Percentiles rank a stretch among this genome's conserved stretches.
Evolutionary conservation across 2,329 filamentous ascomycete species (phyloP).

Genomic region (Exophiala aquamarina): DNA sequence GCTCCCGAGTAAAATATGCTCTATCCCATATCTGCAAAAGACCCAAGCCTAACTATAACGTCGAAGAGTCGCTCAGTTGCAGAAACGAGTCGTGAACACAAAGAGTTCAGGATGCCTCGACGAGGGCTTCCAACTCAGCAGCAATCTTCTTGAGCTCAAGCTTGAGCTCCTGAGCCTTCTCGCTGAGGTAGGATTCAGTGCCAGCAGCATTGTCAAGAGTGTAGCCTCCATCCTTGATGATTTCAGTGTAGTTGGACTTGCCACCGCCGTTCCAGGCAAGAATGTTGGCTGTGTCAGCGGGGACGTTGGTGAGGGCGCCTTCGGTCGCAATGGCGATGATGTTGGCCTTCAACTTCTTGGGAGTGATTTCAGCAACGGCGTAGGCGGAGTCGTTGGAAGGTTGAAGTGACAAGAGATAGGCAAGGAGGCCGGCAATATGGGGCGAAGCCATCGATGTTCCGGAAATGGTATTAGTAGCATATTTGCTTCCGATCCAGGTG

Average conservation of each 20-base stretch:
- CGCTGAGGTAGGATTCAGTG: constrained; percentile 42
- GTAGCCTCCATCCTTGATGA: constrained; percentile 73
- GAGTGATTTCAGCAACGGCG: constrained; percentile 83
- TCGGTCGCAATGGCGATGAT: constrained; percentile 80
- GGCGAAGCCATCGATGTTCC: constrained; percentile 99
- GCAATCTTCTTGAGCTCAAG: constrained; percentile 38
- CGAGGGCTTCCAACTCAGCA: constrained; percentile 23
- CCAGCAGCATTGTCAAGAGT: constrained; percentile 36
- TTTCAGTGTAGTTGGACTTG: constrained; percentile 83
- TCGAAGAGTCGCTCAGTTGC: too few species aligned
- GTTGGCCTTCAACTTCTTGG: constrained; percentile 88
- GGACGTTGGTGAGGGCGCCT: constrained; percentile 76
- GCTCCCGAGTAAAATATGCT: too few species aligned
- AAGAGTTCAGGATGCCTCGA: constrained; percentile 20
- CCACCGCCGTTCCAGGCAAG: constrained; percentile 99
- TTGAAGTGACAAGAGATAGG: constrained; percentile 97
- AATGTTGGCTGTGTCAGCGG: constrained; percentile 83
- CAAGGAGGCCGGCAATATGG: constrained; percentile 91
- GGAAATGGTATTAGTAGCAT: constrained; percentile 97
- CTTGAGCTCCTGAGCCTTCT: constrained; percentile 45
- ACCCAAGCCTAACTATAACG: not conserved
- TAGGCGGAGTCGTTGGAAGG: constrained; percentile 87
- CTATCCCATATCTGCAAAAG: too few species aligned
- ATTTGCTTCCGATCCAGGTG: constrained; percentile 96
- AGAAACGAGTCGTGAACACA: too few species aligned